Evolutionary conservation across 2,329 filamentous ascomycete species (phyloP).

Genomic region (Sporothrix globosa): DNA sequence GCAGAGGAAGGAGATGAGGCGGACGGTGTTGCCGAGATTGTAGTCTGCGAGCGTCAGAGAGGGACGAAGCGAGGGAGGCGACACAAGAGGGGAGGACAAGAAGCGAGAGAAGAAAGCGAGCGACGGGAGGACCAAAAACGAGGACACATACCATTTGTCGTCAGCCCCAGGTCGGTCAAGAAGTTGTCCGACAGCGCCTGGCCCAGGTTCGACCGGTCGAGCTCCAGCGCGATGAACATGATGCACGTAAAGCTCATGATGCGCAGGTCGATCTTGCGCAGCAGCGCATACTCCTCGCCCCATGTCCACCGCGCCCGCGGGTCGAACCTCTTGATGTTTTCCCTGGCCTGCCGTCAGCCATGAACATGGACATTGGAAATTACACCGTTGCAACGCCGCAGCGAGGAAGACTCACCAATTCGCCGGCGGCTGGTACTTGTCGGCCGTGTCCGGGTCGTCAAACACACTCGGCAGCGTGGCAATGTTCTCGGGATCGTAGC

Average conservation of each 20-base stretch:
- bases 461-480: slow-evolving; percentile 47
- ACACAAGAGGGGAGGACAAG: too few species aligned
- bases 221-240: slow-evolving; percentile 56
- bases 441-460: slow-evolving; percentile 45
- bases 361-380: not conserved
- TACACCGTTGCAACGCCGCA: too few species aligned
- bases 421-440: slow-evolving; percentile 43
- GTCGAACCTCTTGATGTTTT: slow-evolving; percentile 53
- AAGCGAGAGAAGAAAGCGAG: too few species aligned
- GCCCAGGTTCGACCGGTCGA: slow-evolving; percentile 53
- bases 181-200: slow-evolving; percentile 56
- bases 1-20: slow-evolving; percentile 54
- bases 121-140: too few species aligned
- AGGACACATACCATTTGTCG: slow-evolving; percentile 48
- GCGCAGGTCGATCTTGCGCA: slow-evolving; percentile 52
- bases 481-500: slow-evolving; percentile 42
- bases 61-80: too few species aligned
- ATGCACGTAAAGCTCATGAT: slow-evolving; percentile 53
- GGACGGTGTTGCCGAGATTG: slow-evolving; percentile 56
- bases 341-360: not conserved
- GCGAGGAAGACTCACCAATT: slow-evolving; percentile 38
- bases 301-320: slow-evolving; percentile 50
- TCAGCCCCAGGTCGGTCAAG: slow-evolving; percentile 48
- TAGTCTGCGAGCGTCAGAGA: slow-evolving; percentile 43
- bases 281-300: slow-evolving; percentile 45